These are phyloP conservation scores for Trametes maxima DNA, from an alignment of 768 basidiomycete genomes.

Conservation along the genomic window DNA sequence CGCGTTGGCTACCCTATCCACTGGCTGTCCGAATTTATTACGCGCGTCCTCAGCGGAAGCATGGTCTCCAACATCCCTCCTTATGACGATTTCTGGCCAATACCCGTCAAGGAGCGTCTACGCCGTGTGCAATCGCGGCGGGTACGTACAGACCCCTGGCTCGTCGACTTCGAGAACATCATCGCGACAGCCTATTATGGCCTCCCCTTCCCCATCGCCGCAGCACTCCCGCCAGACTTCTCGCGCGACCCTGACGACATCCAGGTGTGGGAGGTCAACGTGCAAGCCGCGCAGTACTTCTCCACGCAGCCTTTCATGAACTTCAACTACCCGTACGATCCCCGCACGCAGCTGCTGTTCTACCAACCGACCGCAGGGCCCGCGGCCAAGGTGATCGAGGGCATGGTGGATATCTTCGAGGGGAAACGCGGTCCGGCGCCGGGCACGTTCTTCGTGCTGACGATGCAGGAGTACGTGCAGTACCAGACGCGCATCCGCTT, in stretches of 20 bases:
- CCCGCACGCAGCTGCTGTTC: slow-evolving; percentile 14
- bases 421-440: slow-evolving; percentile 10
- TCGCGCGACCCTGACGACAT: slow-evolving; percentile 20
- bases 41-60: slow-evolving; percentile 30
- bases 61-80: slow-evolving; percentile 32
- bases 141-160: slow-evolving; percentile 29
- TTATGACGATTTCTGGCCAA: slow-evolving; percentile 33
- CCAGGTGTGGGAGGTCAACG: slow-evolving; percentile 7
- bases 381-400: not conserved
- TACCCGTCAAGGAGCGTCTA: slow-evolving; percentile 24
- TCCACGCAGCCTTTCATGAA: slow-evolving; percentile 4
- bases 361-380: not conserved
- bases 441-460: slow-evolving; percentile 19
- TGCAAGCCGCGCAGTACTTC: slow-evolving; percentile 14
- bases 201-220: slow-evolving; percentile 24
- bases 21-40: slow-evolving; percentile 39
- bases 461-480: slow-evolving; percentile 16
- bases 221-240: slow-evolving; percentile 18
- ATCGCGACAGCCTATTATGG: slow-evolving; percentile 24
- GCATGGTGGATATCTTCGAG: slow-evolving; percentile 13
- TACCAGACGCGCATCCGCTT: slow-evolving; percentile 9
- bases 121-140: slow-evolving; percentile 21
- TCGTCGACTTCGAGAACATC: slow-evolving; percentile 28
- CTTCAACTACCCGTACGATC: slow-evolving; percentile 12
- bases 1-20: slow-evolving; percentile 40